These are phyloP conservation scores for Lycium barbarum DNA, from an alignment of 257 asterid species.

Conservation along the genomic window DNA sequence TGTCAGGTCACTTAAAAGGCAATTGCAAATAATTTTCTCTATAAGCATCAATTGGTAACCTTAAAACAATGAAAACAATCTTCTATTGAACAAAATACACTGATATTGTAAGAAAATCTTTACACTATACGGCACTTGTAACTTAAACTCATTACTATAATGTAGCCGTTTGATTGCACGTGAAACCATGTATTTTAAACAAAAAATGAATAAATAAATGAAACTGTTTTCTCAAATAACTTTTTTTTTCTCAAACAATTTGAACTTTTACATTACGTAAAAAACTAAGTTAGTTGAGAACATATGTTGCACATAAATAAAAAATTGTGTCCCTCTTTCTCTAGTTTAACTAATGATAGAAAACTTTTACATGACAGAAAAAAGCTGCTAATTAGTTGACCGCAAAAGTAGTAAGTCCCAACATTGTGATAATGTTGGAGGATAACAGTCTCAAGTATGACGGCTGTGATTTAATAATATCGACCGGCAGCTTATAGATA, in stretches of 20 bases:
- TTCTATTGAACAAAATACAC: too few species aligned
- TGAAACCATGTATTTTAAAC: not conserved
- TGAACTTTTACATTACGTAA: not conserved
- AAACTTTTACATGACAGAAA: slow-evolving; percentile 16
- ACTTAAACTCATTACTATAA: too few species aligned
- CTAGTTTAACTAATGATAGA: not conserved
- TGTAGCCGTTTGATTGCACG: not conserved
- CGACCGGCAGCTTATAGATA: slow-evolving; percentile 22
- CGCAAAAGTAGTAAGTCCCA: slow-evolving; percentile 17
- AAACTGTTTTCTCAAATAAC: not conserved
- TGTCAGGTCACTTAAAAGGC: too few species aligned
- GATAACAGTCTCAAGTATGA: slow-evolving; percentile 19
- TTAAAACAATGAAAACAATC: too few species aligned
- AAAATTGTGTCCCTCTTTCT: not conserved
- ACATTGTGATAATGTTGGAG: slow-evolving; percentile 14
- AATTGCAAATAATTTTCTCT: too few species aligned
- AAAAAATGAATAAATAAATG: not conserved
- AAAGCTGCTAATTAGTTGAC: slow-evolving; percentile 8
- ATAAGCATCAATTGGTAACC: too few species aligned
- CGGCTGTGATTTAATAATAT: slow-evolving; percentile 26
- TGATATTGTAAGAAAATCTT: too few species aligned
- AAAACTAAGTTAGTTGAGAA: not conserved
- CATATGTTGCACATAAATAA: not conserved
- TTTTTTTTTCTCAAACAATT: not conserved
- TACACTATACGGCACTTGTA: too few species aligned